These are phyloP conservation scores for Fusarium sp. DNA, from an alignment of 2,329 filamentous ascomycete genomes.

Conservation along the genomic window DNA sequence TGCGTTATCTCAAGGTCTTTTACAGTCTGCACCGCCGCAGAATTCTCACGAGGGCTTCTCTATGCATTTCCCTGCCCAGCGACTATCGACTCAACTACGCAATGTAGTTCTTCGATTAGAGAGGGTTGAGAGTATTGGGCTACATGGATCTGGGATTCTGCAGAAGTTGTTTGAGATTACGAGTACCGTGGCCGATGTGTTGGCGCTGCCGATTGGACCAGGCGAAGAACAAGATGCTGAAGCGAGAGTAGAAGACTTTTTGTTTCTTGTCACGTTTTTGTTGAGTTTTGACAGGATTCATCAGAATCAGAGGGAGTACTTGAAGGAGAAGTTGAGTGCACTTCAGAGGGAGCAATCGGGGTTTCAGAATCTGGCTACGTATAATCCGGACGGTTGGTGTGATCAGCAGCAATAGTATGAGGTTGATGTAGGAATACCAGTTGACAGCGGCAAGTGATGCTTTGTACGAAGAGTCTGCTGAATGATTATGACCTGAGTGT, in stretches of 20 bases:
- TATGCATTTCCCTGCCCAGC: slow-evolving; percentile 51
- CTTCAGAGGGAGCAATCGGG: slow-evolving; percentile 38
- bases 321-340: slow-evolving; percentile 51
- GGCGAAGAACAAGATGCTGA: slow-evolving; percentile 54
- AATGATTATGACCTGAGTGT: no score
- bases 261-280: slow-evolving; percentile 62
- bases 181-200: slow-evolving; percentile 67
- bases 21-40: slow-evolving; percentile 47
- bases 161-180: slow-evolving; percentile 70
- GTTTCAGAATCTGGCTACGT: slow-evolving; percentile 11
- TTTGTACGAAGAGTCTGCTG: no score
- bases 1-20: slow-evolving; percentile 50
- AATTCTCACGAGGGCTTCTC: slow-evolving; percentile 51
- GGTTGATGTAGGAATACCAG: neutral
- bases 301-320: slow-evolving; percentile 54
- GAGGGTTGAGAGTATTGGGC: slow-evolving; percentile 57
- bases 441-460: no score
- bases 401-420: neutral
- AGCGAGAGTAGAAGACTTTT: slow-evolving; percentile 61
- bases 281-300: slow-evolving; percentile 61
- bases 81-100: slow-evolving; percentile 51
- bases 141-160: slow-evolving; percentile 66
- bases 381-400: neutral
- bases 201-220: slow-evolving; percentile 58
- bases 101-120: slow-evolving; percentile 48